These are phyloP conservation scores for Thuja plicata DNA, from an alignment of 83 land plant genomes.

Conservation along the genomic window DNA sequence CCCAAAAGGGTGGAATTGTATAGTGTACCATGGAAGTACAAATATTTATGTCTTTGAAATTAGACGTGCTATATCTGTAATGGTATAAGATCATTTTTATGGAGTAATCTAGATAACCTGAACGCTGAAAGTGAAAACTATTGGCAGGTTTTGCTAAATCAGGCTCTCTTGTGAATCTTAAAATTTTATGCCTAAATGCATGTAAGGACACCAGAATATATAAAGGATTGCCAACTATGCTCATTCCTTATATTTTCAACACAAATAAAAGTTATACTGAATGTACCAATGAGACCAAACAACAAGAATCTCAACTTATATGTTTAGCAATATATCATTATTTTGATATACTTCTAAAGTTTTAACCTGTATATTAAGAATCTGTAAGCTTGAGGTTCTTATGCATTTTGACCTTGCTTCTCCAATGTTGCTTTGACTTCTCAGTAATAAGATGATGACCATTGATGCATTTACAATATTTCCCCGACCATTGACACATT, in stretches of 20 bases:
- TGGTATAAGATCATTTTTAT: neutral
- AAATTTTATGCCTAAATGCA: neutral
- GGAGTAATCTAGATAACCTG: neutral
- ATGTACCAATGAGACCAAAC: neutral
- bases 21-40: neutral
- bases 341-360: neutral
- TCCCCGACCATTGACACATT: neutral
- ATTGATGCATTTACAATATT: neutral
- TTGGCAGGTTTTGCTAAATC: neutral
- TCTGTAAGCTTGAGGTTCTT: neutral
- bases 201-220: neutral
- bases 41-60: neutral
- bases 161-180: neutral
- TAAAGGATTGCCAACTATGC: neutral
- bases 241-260: neutral
- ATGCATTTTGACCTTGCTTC: neutral
- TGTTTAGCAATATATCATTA: neutral
- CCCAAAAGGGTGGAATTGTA: neutral
- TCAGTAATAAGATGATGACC: neutral
- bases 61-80: neutral
- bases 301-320: neutral
- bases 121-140: neutral
- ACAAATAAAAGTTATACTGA: neutral
- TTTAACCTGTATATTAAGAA: neutral
- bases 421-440: neutral